These are phyloP conservation scores for Colletotrichum salicis DNA, from an alignment of 2,329 filamentous ascomycete species.

Conservation along the genomic window DNA sequence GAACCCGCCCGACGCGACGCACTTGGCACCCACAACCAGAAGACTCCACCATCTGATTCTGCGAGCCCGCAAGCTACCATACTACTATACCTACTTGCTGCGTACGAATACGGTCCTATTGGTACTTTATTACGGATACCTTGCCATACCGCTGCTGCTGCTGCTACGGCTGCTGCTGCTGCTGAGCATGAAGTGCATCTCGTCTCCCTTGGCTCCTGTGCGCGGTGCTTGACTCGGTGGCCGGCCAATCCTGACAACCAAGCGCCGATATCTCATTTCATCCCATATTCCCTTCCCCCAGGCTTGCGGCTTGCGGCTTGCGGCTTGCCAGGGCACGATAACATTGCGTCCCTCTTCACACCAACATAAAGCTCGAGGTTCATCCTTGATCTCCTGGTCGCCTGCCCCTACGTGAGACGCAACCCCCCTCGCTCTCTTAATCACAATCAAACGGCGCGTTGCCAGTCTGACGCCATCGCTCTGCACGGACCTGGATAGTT, in stretches of 20 bases:
- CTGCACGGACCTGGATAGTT: constrained; percentile 24
- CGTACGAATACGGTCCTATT: neutral
- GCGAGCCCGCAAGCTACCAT: neutral
- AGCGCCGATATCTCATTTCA: constrained; percentile 11
- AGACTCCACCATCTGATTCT: neutral
- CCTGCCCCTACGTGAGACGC: constrained; percentile 28
- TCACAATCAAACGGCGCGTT: constrained; percentile 18
- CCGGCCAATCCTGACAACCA: constrained; percentile 4
- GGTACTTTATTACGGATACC: neutral
- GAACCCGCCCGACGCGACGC: constrained; percentile 31
- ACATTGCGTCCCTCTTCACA: neutral
- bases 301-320: neutral
- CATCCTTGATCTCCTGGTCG: constrained; percentile 29
- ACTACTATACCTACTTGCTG: neutral
- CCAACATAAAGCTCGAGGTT: constrained; percentile 25
- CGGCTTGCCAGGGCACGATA: neutral
- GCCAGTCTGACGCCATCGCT: constrained; percentile 27
- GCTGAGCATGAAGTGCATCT: constrained; percentile 3
- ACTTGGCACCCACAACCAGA: neutral
- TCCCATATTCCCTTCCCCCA: constrained; percentile 6
- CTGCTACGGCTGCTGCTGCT: too few species aligned
- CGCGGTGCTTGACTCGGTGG: constrained; percentile 24
- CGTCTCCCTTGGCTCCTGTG: neutral
- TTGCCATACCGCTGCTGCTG: neutral
- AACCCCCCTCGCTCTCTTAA: constrained; percentile 21